Base-by-base conservation (phyloP, 1,139 yeast species). In the Yamadazyma jaroonii region DNA sequence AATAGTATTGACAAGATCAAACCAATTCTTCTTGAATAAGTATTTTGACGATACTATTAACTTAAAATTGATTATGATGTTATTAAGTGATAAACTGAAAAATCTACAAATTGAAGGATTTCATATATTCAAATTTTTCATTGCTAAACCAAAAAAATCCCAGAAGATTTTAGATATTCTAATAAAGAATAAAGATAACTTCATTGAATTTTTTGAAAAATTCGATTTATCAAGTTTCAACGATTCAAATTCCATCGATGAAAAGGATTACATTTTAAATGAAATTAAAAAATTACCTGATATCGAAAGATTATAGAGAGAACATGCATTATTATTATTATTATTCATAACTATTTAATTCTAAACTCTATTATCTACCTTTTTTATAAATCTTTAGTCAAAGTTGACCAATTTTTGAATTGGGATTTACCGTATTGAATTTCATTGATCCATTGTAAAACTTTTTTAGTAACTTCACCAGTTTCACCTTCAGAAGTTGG, bases 141-240 rank as follows among this genome's bases (percentile, higher is more conserved):
- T 89, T 25, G 98, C 97, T 6, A 92, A 92, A 58, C 98, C 98
- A 6, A 82, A 84, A 48, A 90, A 90, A 59, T 74, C 89, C 2
- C 88, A 82, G 54, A 79, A 84, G 9, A 81, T 92, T 3, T 66
- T 77, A 42, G 97, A 90, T 57, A 85, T 92, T 15, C 67, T 92
- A 48, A 77, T 81, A 31, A 89, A 89, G 54, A 92, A 92, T 59
- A 81, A 88, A 54, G 82, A 76, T 36, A 86, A 86, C 54, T 74
- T 92, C 44, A 61, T 90, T 32, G 71, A 72, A 27, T 88, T 87
- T 57, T 74, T 92, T 44, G 74, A 75, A 35, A 74, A 72, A 24
- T 87, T 89, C 56, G 84, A 81, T 45, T 62, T 74, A 13, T 77
- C 77, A 67, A 75, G 78, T 44, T 70, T 74, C 49, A 83, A 80